A percentile compares a stretch with the other conserved stretches of the same genome.
Conservation (phyloP, 169 alveolate genomes). For the Theileria equi region DNA sequence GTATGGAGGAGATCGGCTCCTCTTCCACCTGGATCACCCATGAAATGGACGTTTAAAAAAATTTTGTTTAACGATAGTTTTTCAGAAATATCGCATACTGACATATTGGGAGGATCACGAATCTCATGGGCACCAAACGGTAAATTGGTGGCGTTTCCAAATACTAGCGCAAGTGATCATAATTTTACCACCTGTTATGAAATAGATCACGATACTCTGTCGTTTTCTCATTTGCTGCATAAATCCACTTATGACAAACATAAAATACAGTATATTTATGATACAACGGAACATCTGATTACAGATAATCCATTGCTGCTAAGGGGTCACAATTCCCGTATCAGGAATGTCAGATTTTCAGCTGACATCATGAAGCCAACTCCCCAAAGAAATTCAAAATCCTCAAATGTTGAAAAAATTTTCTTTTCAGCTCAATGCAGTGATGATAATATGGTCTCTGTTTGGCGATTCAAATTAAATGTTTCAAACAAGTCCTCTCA, state of each 20-base stretch:
- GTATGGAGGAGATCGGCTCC: constrained; percentile 64
- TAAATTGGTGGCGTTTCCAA: constrained; percentile 58
- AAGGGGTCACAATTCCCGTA: constrained; percentile 47
- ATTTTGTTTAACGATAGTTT: constrained; percentile 16
- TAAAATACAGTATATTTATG: constrained; percentile 39
- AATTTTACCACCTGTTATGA: constrained; percentile 52
- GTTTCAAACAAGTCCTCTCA: constrained; percentile 24
- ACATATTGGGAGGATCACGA: constrained; percentile 62
- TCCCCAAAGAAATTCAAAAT: constrained; percentile 1
- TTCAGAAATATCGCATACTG: constrained; percentile 37
- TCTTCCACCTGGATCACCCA: constrained; percentile 40
- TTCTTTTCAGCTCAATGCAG: constrained; percentile 54
- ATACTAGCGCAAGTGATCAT: constrained; percentile 6
- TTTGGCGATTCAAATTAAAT: constrained; percentile 51
- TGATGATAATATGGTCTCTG: constrained; percentile 54
- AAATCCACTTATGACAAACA: neutral
- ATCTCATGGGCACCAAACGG: constrained; percentile 68
- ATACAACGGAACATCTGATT: constrained; percentile 36
- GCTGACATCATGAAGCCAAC: constrained; percentile 41
- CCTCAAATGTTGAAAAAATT: constrained; percentile 13
- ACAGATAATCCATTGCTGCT: constrained; percentile 38
- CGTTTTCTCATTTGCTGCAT: neutral
- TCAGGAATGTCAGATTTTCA: constrained; percentile 57
- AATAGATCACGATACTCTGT: constrained; percentile 32
- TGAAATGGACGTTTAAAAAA: constrained; percentile 60